These are phyloP conservation scores for Tricholoma hemisulphureum DNA, from an alignment of 768 basidiomycete genomes.

Conservation along the genomic window DNA sequence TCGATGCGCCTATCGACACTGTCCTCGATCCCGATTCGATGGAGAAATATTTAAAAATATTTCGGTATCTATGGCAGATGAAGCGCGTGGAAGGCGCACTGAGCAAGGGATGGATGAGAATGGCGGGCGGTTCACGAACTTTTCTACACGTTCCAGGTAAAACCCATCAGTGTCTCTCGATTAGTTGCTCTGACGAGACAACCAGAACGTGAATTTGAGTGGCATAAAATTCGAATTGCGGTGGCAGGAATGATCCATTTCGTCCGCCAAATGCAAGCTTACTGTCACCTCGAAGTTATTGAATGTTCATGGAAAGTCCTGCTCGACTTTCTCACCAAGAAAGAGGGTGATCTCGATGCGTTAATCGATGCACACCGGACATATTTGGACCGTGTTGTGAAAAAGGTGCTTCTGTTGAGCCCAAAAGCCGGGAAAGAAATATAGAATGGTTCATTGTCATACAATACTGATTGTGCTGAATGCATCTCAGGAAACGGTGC, in stretches of 20 bases:
- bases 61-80: constrained; percentile 94
- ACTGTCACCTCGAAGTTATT: constrained; percentile 93
- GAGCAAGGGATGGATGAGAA: constrained; percentile 80
- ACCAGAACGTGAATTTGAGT: constrained; percentile 72
- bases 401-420: constrained; percentile 75
- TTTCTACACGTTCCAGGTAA: constrained; percentile 79
- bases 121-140: constrained; percentile 74
- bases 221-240: constrained; percentile 85
- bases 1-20: constrained; percentile 94
- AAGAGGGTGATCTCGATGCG: constrained; percentile 92
- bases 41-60: constrained; percentile 86
- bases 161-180: constrained; percentile 12
- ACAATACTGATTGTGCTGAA: not conserved
- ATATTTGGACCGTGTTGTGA: constrained; percentile 82
- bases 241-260: constrained; percentile 98
- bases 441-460: constrained; percentile 10
- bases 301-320: constrained; percentile 92
- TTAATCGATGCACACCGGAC: constrained; percentile 86
- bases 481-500: constrained; percentile 58
- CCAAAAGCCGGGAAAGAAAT: constrained; percentile 79
- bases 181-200: not conserved
- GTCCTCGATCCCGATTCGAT: constrained; percentile 88
- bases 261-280: constrained; percentile 90
- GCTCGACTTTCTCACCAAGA: constrained; percentile 78
- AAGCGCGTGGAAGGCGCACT: constrained; percentile 85